phyloP scores from a whole-genome alignment of 495 filamentous ascomycete genomes.

The Neurospora sp. region DNA sequence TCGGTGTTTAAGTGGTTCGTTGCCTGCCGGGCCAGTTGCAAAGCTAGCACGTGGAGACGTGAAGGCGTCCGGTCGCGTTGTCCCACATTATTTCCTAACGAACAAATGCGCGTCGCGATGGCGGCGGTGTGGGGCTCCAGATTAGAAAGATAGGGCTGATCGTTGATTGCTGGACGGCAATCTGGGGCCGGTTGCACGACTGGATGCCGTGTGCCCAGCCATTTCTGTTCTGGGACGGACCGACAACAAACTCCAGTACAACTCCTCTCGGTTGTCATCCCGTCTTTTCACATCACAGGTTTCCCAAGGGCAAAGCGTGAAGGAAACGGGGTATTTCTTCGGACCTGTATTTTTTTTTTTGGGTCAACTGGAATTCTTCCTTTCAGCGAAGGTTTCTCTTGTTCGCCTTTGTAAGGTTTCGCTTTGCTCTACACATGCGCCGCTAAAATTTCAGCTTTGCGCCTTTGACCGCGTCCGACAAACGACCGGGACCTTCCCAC shows the following conservation, averaged over 20 bases:
- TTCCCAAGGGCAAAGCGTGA: not conserved
- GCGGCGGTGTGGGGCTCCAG: conserved; percentile 7
- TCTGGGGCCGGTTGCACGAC: not conserved
- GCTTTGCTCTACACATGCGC: not conserved
- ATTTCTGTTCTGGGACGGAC: not conserved
- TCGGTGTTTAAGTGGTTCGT: not conserved
- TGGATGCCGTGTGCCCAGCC: not conserved
- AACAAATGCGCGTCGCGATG: conserved; percentile 4
- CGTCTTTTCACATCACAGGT: not conserved
- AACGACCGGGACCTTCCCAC: not conserved
- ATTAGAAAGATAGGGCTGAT: not conserved
- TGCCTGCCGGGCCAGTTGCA: not conserved
- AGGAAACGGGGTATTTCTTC: not conserved
- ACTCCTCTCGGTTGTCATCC: not conserved
- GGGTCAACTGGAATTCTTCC: not conserved
- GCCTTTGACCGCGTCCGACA: not conserved
- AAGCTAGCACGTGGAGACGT: conserved; percentile 14
- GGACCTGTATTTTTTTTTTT: not conserved
- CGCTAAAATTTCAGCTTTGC: not conserved
- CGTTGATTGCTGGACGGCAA: not conserved
- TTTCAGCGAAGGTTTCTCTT: not conserved
- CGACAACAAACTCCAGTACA: not conserved
- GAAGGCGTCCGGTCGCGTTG: conserved; percentile 9
- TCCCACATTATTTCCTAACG: conserved; percentile 4
- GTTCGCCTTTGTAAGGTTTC: not conserved